A percentile compares a stretch with the other conserved stretches of the same genome.
phyloP scores from a whole-genome alignment of 495 filamentous ascomycete genomes.

The Apiosordaria backusii region DNA sequence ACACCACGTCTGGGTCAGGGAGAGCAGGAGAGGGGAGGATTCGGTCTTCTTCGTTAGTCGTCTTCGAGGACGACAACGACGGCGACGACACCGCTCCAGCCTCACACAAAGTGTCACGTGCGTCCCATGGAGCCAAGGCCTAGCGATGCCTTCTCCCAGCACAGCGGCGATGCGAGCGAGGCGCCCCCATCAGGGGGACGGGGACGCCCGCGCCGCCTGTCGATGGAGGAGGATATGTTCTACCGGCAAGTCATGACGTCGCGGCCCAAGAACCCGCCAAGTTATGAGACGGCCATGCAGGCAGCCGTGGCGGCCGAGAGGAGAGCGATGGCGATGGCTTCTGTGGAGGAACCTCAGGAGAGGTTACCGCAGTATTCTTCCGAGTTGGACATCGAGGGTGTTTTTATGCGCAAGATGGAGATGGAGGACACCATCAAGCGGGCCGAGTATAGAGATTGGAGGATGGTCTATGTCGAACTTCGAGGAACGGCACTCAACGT shows the following conservation, averaged over 20 bases:
- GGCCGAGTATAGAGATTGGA: slow-evolving; percentile 52
- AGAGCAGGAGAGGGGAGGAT: slow-evolving; percentile 18
- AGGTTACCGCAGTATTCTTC: slow-evolving; percentile 54
- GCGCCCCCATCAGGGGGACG: slow-evolving; percentile 16
- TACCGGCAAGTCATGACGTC: slow-evolving; percentile 37
- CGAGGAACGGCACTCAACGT: slow-evolving; percentile 58
- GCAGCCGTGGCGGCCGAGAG: slow-evolving; percentile 32
- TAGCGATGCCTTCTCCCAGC: slow-evolving; percentile 36
- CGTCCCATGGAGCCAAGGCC: slow-evolving; percentile 29
- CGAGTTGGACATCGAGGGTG: slow-evolving; percentile 48
- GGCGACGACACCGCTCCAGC: slow-evolving; percentile 9
- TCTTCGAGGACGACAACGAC: slow-evolving; percentile 4
- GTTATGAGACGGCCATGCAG: slow-evolving; percentile 37
- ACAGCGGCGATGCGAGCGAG: slow-evolving; percentile 28
- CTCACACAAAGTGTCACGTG: slow-evolving; percentile 4
- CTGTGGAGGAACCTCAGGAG: slow-evolving; percentile 26
- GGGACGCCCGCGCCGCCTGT: slow-evolving; percentile 35
- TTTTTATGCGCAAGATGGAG: slow-evolving; percentile 57
- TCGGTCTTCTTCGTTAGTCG: background rate
- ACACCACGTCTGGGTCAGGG: slow-evolving; percentile 8
- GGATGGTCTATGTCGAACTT: slow-evolving; percentile 53
- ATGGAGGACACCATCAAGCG: slow-evolving; percentile 53
- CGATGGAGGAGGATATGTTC: slow-evolving; percentile 40
- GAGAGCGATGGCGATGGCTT: slow-evolving; percentile 23
- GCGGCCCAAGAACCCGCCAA: slow-evolving; percentile 35